Conservation (phyloP, 2,329 filamentous ascomycete species). For the Plectosphaerella cucumerina region DNA sequence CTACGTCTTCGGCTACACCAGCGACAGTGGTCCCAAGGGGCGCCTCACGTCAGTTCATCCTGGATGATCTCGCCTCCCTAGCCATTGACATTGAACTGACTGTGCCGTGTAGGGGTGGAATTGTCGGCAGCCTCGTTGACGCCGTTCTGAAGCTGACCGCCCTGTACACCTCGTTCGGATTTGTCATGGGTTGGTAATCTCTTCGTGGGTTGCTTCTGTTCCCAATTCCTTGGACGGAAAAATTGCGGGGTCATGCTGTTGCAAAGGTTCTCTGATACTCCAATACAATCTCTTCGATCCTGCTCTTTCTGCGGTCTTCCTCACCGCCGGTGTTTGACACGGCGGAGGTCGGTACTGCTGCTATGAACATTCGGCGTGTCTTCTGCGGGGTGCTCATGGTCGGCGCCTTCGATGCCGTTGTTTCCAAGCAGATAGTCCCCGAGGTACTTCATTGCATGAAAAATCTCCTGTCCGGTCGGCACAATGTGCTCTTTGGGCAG, state of each 20-base stretch:
- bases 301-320: no score
- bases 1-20: conserved; percentile 54
- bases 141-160: conserved; percentile 36
- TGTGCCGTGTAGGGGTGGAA: conserved; percentile 26
- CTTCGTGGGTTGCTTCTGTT: no score
- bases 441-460: conserved; percentile 78
- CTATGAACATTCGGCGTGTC: background rate
- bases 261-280: conserved; percentile 4
- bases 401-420: conserved; percentile 54
- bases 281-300: background rate
- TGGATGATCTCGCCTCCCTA: background rate
- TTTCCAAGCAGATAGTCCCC: conserved; percentile 74
- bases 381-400: background rate
- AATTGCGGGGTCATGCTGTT: background rate
- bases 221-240: no score
- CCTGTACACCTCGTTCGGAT: conserved; percentile 34
- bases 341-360: conserved; percentile 23
- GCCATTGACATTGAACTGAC: conserved; percentile 2
- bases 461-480: conserved; percentile 82
- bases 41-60: conserved; percentile 29
- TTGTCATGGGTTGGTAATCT: conserved; percentile 27
- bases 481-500: conserved; percentile 83
- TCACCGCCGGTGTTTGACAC: conserved; percentile 21
- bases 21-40: conserved; percentile 37
- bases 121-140: conserved; percentile 28